phyloP scores from a whole-genome alignment of 2,329 filamentous ascomycete species.

The Ophiostoma sp. region DNA sequence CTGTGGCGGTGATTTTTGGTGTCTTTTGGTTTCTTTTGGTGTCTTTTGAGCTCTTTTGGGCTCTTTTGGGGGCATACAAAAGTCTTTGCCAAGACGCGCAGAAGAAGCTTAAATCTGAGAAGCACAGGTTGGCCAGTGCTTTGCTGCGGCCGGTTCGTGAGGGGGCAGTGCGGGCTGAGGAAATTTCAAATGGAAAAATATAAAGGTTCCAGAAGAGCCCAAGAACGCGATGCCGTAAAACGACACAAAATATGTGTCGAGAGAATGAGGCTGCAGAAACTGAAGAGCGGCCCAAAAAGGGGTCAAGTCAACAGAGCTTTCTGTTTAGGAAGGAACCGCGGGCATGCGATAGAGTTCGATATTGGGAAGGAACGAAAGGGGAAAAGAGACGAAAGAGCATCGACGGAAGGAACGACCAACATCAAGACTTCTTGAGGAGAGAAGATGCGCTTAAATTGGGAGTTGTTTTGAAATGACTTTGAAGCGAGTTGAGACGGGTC shows the following conservation, averaged over 20 bases:
- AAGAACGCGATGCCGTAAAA: neutral
- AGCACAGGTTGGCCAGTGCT: neutral
- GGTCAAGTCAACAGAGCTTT: neutral
- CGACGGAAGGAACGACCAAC: neutral
- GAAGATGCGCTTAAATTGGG: neutral
- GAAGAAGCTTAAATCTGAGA: slow-evolving; percentile 15
- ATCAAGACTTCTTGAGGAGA: slow-evolving; percentile 7
- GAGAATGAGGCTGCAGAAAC: neutral
- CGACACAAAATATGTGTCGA: neutral
- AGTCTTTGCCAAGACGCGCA: slow-evolving; percentile 7
- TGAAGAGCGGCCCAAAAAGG: neutral
- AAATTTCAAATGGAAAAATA: neutral
- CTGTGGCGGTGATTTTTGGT: neutral
- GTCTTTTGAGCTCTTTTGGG: neutral
- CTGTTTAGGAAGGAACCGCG: neutral
- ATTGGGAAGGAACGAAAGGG: neutral
- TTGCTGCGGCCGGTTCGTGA: slow-evolving; percentile 5
- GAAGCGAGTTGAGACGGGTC: neutral
- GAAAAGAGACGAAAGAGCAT: neutral
- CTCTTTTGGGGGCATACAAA: neutral
- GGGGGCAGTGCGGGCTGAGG: neutral
- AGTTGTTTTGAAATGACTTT: neutral
- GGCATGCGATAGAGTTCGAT: neutral
- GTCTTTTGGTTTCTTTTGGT: neutral
- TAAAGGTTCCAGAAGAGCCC: neutral